phyloP scores from a whole-genome alignment of 805 yeast species.

The Candida loeiensis region DNA sequence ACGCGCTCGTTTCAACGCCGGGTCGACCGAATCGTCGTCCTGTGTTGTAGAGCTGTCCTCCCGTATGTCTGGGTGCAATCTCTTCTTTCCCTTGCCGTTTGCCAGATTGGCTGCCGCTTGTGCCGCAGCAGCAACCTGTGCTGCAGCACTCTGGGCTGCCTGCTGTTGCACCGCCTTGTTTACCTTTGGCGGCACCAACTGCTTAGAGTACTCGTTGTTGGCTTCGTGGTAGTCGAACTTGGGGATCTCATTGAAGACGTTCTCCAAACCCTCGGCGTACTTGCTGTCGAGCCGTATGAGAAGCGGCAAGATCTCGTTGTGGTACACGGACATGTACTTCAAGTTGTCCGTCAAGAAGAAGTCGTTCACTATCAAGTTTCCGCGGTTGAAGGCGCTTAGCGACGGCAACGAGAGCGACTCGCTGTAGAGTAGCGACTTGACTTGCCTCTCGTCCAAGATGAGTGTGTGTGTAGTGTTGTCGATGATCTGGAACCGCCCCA shows the following conservation, averaged over 20 bases:
- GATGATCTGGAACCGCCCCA: slow-evolving; percentile 33
- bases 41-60: too few relatives aligned
- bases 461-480: slow-evolving; percentile 21
- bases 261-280: slow-evolving; percentile 29
- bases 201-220: slow-evolving; percentile 23
- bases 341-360: slow-evolving; percentile 34
- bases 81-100: slow-evolving; percentile 11
- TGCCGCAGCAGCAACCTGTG: slow-evolving; percentile 7
- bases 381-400: slow-evolving; percentile 27
- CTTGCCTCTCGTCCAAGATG: slow-evolving; percentile 29
- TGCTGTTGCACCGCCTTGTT: slow-evolving; percentile 12
- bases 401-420: slow-evolving; percentile 30
- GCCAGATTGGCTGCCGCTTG: slow-evolving; percentile 5
- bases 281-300: slow-evolving; percentile 25
- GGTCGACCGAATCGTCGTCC: slow-evolving; percentile 28
- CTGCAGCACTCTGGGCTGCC: slow-evolving; percentile 7
- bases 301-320: slow-evolving; percentile 34
- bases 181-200: slow-evolving; percentile 19
- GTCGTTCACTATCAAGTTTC: slow-evolving; percentile 33
- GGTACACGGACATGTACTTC: slow-evolving; percentile 34
- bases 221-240: slow-evolving; percentile 31
- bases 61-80: slow-evolving; percentile 14
- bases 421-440: slow-evolving; percentile 30
- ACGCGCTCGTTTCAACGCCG: slow-evolving; percentile 24
- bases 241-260: slow-evolving; percentile 29